Percentiles rank a stretch among this genome's conserved stretches.
These are phyloP conservation scores for Ascochyta lentis DNA, from an alignment of 2,329 filamentous ascomycete species.

Conservation along the genomic window DNA sequence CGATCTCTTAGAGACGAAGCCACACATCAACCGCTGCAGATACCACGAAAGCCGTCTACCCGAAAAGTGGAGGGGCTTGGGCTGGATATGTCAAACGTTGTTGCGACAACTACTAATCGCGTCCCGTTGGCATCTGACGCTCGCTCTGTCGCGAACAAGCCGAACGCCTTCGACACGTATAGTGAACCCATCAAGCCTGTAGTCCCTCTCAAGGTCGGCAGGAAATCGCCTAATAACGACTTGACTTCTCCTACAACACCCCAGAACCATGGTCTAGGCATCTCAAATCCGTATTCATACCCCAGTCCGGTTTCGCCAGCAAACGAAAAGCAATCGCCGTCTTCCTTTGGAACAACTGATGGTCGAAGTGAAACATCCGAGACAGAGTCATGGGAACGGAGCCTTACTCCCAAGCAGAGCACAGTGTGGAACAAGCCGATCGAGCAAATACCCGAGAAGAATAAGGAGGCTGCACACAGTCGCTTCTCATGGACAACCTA, in stretches of 20 bases:
- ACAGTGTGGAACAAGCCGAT: constrained; percentile 27
- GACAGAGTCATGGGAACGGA: constrained; percentile 25
- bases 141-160: constrained; percentile 36
- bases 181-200: constrained; percentile 52
- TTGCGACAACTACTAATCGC: constrained; percentile 30
- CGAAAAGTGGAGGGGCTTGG: constrained; percentile 24
- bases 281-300: constrained; percentile 32
- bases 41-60: constrained; percentile 47
- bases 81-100: constrained; percentile 34
- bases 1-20: constrained; percentile 68
- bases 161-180: constrained; percentile 31
- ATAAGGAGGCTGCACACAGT: constrained; percentile 29
- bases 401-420: constrained; percentile 36
- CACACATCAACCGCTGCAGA: constrained; percentile 62
- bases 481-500: constrained; percentile 44
- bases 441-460: constrained; percentile 33
- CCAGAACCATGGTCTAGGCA: constrained; percentile 31
- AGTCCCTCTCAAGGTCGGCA: constrained; percentile 52
- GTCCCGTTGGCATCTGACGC: constrained; percentile 38
- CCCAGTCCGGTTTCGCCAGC: constrained; percentile 41
- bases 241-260: constrained; percentile 44
- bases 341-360: constrained; percentile 17
- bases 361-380: constrained; percentile 18
- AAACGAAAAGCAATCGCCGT: constrained; percentile 25
- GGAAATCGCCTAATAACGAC: constrained; percentile 44